phyloP scores from a whole-genome alignment of 2,329 filamentous ascomycete species.

The Hymenoscyphus scutula region DNA sequence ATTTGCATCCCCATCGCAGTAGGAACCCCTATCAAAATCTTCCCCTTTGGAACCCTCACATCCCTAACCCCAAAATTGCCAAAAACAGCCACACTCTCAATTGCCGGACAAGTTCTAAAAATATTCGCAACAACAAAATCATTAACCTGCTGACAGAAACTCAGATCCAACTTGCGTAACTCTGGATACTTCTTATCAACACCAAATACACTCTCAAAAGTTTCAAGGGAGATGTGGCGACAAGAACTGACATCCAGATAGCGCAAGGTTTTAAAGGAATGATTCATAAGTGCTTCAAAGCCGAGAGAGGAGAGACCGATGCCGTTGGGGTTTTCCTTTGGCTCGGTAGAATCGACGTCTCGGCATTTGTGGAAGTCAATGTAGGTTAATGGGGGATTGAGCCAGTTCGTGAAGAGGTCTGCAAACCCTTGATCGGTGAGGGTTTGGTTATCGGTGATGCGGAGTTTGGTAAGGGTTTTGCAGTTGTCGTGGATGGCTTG shows the following conservation, averaged over 20 bases:
- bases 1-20: constrained; percentile 61
- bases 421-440: constrained; percentile 75
- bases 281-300: constrained; percentile 78
- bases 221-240: constrained; percentile 70
- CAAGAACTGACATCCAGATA: constrained; percentile 79
- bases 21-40: constrained; percentile 56
- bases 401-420: constrained; percentile 72
- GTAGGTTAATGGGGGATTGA: constrained; percentile 66
- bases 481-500: constrained; percentile 70
- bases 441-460: constrained; percentile 72
- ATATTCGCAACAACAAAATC: constrained; percentile 63
- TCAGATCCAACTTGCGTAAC: constrained; percentile 71
- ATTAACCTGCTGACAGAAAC: constrained; percentile 69
- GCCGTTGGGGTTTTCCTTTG: constrained; percentile 61
- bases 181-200: constrained; percentile 61
- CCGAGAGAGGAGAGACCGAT: constrained; percentile 74
- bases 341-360: constrained; percentile 68
- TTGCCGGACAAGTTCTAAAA: constrained; percentile 61
- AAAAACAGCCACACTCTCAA: constrained; percentile 60
- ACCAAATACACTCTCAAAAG: constrained; percentile 73
- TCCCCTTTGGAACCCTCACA: constrained; percentile 52
- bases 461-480: constrained; percentile 67
- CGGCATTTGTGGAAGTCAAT: constrained; percentile 77
- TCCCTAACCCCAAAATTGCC: constrained; percentile 62
- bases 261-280: constrained; percentile 67